A percentile compares a stretch with the other conserved stretches of the same genome.
Evolutionary conservation across 768 basidiomycete species (phyloP).

Genomic region (Melanogaster broomeanus): DNA sequence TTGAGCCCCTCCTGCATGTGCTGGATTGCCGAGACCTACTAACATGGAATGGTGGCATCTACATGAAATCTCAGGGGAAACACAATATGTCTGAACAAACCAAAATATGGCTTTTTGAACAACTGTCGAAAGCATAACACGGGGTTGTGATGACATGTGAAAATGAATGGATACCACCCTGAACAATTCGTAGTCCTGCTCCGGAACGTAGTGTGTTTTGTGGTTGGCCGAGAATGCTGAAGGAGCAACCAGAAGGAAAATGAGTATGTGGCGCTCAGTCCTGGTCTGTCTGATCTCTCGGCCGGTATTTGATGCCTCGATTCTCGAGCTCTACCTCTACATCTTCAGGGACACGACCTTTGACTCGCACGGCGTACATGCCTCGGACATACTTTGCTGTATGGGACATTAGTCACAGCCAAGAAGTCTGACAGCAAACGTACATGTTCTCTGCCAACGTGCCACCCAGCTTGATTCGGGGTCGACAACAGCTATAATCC

Average conservation of each 20-base stretch:
- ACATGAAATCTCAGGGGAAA: slow-evolving; percentile 7
- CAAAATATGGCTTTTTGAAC: slow-evolving; percentile 2
- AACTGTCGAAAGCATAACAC: slow-evolving; percentile 1
- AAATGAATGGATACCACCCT: background rate
- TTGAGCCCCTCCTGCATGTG: background rate
- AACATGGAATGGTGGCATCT: slow-evolving; percentile 3
- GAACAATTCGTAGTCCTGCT: background rate
- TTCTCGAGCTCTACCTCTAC: slow-evolving; percentile 79
- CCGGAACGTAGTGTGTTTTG: background rate
- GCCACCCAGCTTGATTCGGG: slow-evolving; percentile 94
- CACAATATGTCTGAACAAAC: background rate
- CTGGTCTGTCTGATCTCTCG: slow-evolving; percentile 77
- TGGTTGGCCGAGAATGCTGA: background rate
- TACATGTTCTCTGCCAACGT: slow-evolving; percentile 93
- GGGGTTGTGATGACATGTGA: slow-evolving; percentile 15
- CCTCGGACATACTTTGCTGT: slow-evolving; percentile 88
- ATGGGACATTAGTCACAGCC: slow-evolving; percentile 6
- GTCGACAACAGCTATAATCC: slow-evolving; percentile 83
- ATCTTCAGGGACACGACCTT: slow-evolving; percentile 82
- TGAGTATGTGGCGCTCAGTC: slow-evolving; percentile 43
- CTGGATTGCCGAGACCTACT: background rate
- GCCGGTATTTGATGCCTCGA: slow-evolving; percentile 82
- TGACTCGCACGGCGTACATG: slow-evolving; percentile 91
- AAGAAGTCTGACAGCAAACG: slow-evolving; percentile 29
- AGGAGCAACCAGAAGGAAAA: background rate